Percentiles rank a stretch among this genome's conserved stretches.
Conservation (phyloP, 2,329 filamentous ascomycete genomes). For the Thermomyces lanuginosus region DNA sequence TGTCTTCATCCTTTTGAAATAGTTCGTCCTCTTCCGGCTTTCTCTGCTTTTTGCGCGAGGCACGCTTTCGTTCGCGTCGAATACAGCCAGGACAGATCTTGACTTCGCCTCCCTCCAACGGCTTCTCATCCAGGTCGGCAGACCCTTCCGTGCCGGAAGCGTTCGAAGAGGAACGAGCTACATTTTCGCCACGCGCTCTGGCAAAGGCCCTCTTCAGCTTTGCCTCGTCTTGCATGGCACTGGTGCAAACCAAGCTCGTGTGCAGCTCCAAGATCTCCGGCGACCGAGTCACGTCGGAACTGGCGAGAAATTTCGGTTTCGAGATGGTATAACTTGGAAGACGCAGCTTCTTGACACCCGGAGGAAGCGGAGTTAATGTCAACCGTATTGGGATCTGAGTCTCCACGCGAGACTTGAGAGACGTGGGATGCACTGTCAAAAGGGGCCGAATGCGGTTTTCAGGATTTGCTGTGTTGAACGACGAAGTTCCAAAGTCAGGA, state of each 20-base stretch:
- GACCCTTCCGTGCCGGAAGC: constrained; percentile 32
- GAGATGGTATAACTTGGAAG: constrained; percentile 83
- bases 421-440: constrained; percentile 49
- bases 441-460: constrained; percentile 26
- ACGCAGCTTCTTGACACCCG: constrained; percentile 62
- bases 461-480: too few relatives aligned
- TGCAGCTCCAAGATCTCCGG: constrained; percentile 64
- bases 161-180: constrained; percentile 20
- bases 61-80: constrained; percentile 75
- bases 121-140: constrained; percentile 53
- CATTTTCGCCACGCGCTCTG: constrained; percentile 32
- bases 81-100: constrained; percentile 87
- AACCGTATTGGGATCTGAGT: constrained; percentile 87
- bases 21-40: constrained; percentile 82
- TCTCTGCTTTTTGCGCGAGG: constrained; percentile 81
- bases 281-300: constrained; percentile 47
- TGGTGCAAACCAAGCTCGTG: constrained; percentile 76
- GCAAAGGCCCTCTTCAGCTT: constrained; percentile 51
- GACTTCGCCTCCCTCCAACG: constrained; percentile 82
- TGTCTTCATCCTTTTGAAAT: constrained; percentile 65
- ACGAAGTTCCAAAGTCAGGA: too few relatives aligned
- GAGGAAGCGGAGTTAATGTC: constrained; percentile 57
- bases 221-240: constrained; percentile 63
- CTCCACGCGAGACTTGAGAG: constrained; percentile 78
- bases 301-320: constrained; percentile 78